phyloP scores from a whole-genome alignment of 805 yeast species.

The Sugiyamaella boreocaroliniensis region DNA sequence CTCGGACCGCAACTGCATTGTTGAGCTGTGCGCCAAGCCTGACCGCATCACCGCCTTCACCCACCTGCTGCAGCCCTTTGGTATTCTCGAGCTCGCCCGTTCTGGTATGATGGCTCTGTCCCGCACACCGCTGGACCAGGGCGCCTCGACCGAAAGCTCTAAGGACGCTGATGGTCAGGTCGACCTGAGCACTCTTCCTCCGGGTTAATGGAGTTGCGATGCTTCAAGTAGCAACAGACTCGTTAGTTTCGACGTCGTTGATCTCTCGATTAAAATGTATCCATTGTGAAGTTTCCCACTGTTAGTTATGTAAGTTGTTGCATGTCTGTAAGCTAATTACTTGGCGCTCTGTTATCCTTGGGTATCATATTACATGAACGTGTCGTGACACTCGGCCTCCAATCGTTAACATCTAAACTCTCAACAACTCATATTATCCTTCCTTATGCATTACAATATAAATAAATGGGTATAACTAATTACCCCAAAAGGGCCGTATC shows the following conservation, averaged over 20 bases:
- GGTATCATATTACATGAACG: too few species aligned
- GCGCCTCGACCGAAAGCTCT: conserved; percentile 38
- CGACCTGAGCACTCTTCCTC: conserved; percentile 87
- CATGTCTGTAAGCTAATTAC: too few species aligned
- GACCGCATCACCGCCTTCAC: conserved; percentile 80
- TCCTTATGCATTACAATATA: background rate
- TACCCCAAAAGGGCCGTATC: too few species aligned
- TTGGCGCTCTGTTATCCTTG: too few species aligned
- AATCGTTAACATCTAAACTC: too few species aligned
- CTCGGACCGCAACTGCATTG: conserved; percentile 86
- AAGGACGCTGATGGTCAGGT: conserved; percentile 60
- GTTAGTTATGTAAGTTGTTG: too few species aligned
- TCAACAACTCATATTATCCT: too few species aligned
- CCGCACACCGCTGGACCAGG: conserved; percentile 75
- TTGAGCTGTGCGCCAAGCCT: conserved; percentile 92
- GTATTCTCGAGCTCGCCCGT: conserved; percentile 91
- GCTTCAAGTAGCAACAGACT: background rate
- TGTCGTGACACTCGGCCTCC: too few species aligned
- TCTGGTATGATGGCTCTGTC: conserved; percentile 99
- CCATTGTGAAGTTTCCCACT: too few species aligned
- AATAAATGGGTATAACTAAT: too few species aligned
- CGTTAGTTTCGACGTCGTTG: background rate
- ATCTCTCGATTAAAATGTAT: too few species aligned
- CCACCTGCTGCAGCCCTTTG: conserved; percentile 88
- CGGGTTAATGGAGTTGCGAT: conserved; percentile 52